Conservation (phyloP, 1,284 basidiomycete species). For the Baeospora myosura region DNA sequence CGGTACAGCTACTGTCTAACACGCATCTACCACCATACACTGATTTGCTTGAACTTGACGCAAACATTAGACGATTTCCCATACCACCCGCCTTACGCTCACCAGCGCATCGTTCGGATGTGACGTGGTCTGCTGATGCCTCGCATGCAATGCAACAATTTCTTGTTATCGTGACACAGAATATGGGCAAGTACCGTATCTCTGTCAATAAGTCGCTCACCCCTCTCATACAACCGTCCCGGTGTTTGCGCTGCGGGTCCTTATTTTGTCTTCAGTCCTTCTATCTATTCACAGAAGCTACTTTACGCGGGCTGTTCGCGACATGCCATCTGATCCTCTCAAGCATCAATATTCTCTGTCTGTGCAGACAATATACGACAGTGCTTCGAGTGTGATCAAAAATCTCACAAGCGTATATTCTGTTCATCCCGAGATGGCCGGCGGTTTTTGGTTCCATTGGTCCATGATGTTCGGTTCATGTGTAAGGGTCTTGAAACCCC, state of each 20-base stretch:
- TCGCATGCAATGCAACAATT: slow-evolving; percentile 39
- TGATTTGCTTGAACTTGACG: slow-evolving; percentile 38
- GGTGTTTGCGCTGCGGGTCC: neutral
- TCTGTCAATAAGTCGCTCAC: slow-evolving; percentile 1
- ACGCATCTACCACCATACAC: slow-evolving; percentile 31
- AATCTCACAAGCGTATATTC: slow-evolving; percentile 31
- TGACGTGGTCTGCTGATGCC: slow-evolving; percentile 34
- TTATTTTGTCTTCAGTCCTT: slow-evolving; percentile 29
- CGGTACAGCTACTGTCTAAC: slow-evolving; percentile 27
- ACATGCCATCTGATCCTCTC: slow-evolving; percentile 33
- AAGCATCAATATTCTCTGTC: slow-evolving; percentile 39
- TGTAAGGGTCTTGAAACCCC: slow-evolving; percentile 24
- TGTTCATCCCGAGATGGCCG: slow-evolving; percentile 27
- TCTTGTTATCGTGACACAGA: slow-evolving; percentile 31
- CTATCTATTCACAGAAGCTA: slow-evolving; percentile 47
- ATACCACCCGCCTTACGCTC: slow-evolving; percentile 34
- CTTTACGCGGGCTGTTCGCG: slow-evolving; percentile 39
- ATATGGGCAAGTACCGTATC: slow-evolving; percentile 30
- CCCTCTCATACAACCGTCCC: too few relatives aligned
- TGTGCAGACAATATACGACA: slow-evolving; percentile 37
- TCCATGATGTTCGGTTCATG: slow-evolving; percentile 42
- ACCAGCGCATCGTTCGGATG: slow-evolving; percentile 25
- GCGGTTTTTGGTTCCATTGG: slow-evolving; percentile 46
- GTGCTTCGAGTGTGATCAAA: slow-evolving; percentile 35
- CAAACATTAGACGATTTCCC: slow-evolving; percentile 37